These are phyloP conservation scores for Prunus kanzakura DNA, from an alignment of 306 rosid species.

Conservation along the genomic window DNA sequence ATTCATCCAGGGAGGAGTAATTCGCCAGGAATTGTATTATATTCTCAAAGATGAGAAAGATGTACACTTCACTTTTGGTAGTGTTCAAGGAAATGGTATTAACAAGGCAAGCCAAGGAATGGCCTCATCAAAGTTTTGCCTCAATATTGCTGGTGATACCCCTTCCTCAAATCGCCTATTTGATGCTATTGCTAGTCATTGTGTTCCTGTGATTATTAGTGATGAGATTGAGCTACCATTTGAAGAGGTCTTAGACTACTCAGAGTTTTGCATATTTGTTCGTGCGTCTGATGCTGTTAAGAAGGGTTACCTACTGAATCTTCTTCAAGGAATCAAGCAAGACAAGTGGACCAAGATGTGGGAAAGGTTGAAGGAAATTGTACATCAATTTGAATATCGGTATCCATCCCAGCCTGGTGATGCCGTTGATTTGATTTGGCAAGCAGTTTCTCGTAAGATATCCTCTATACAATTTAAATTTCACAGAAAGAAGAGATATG, in stretches of 20 bases:
- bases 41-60: constrained; percentile 86
- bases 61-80: constrained; percentile 74
- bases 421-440: constrained; percentile 86
- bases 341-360: constrained; percentile 80
- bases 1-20: constrained; percentile 67
- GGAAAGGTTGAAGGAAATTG: constrained; percentile 64
- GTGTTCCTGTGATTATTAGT: constrained; percentile 86
- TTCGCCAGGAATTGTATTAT: constrained; percentile 86
- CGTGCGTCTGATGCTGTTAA: constrained; percentile 51
- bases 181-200: constrained; percentile 85
- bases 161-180: constrained; percentile 91
- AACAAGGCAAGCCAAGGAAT: constrained; percentile 71
- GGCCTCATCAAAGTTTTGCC: constrained; percentile 82
- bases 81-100: constrained; percentile 58
- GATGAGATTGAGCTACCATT: constrained; percentile 86
- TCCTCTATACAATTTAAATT: constrained; percentile 33
- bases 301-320: constrained; percentile 63
- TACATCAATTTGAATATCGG: constrained; percentile 66
- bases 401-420: constrained; percentile 68
- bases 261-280: constrained; percentile 67
- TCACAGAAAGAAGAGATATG: constrained; percentile 63
- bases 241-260: constrained; percentile 82
- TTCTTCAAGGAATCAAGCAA: constrained; percentile 55
- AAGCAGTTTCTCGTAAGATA: constrained; percentile 61
- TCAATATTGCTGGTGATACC: constrained; percentile 86